Evolutionary conservation across 192 early-diverging fungal species (phyloP).

Genomic region (Dissophora globulifera): DNA sequence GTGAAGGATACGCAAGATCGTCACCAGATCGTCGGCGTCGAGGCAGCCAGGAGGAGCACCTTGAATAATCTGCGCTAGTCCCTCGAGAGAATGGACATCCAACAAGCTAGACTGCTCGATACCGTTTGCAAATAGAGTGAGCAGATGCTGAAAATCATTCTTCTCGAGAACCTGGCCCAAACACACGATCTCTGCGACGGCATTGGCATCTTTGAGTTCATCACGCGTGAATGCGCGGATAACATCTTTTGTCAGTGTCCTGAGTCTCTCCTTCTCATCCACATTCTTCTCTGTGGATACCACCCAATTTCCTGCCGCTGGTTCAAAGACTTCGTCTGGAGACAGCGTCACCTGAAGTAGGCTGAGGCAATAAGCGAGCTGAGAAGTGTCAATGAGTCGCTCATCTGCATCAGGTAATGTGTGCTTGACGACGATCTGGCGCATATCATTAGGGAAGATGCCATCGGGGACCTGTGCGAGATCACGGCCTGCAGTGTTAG

Average conservation of each 20-base stretch:
- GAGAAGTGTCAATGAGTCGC: not conserved
- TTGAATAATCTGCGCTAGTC: conserved; percentile 1
- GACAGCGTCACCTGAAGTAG: not conserved
- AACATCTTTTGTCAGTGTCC: not conserved
- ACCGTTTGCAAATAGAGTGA: too few species aligned
- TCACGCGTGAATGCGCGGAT: not conserved
- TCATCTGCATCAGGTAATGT: not conserved
- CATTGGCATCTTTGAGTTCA: not conserved
- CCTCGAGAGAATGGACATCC: not conserved
- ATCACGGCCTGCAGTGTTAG: too few species aligned
- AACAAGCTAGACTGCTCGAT: not conserved
- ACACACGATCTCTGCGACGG: not conserved
- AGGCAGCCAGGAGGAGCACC: not conserved
- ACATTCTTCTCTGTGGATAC: not conserved
- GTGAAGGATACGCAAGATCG: not conserved
- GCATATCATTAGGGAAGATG: not conserved
- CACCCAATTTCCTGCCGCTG: not conserved
- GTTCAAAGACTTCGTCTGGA: not conserved
- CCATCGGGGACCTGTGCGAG: too few species aligned
- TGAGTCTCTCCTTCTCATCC: not conserved
- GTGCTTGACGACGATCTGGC: not conserved
- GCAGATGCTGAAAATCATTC: too few species aligned
- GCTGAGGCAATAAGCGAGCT: conserved; percentile 3
- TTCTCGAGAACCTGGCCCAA: too few species aligned
- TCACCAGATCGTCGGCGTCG: conserved; percentile 5